Evolutionary conservation across 768 basidiomycete genomes (phyloP).

Genomic region (Auricularia sp.): DNA sequence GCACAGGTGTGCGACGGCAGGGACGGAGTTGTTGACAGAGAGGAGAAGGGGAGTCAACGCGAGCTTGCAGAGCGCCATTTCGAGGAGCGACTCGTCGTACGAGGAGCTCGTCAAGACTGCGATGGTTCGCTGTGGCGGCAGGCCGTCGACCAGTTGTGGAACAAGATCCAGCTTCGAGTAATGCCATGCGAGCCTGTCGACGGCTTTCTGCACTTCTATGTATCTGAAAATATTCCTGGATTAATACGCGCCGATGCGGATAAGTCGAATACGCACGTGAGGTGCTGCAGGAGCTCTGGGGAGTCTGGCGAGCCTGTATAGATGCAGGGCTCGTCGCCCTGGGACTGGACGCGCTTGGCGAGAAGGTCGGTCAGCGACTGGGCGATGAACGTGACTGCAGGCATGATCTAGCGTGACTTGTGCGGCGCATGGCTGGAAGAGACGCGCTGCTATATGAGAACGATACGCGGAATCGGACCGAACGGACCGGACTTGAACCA

Average conservation of each 20-base stretch:
- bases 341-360: neutral
- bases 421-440: neutral
- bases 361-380: neutral
- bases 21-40: conserved; percentile 35
- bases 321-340: neutral
- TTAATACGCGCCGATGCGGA: neutral
- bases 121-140: conserved; percentile 24
- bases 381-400: neutral
- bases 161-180: conserved; percentile 18
- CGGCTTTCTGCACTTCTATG: neutral
- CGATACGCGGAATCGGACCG: neutral
- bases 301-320: neutral
- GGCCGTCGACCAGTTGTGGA: conserved; percentile 13
- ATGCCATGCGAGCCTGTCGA: conserved; percentile 22
- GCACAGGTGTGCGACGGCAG: conserved; percentile 35
- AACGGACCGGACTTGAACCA: neutral
- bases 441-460: neutral
- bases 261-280: neutral
- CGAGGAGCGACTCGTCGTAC: conserved; percentile 31
- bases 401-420: neutral
- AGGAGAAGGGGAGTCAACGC: conserved; percentile 28
- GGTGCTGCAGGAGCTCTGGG: neutral
- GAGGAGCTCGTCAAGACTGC: conserved; percentile 30
- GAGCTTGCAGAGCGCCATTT: conserved; percentile 32
- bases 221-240: neutral